Evolutionary conservation across 208 protist species (phyloP).

Genomic region (Leishmania arabica): DNA sequence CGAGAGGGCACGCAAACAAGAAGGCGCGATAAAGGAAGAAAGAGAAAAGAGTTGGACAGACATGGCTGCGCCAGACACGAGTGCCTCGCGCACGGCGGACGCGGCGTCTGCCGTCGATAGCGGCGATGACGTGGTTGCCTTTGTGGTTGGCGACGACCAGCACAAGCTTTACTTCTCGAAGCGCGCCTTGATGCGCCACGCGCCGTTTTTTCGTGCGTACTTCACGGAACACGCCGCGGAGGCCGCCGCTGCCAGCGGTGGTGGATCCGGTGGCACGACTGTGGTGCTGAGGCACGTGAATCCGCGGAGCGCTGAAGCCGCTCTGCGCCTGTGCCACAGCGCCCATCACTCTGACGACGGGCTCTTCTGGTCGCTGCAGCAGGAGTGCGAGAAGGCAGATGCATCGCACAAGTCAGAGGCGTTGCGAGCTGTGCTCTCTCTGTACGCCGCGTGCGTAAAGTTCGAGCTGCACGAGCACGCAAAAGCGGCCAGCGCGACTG

Average conservation of each 20-base stretch:
- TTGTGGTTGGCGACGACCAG: constrained; percentile 15
- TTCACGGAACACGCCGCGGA: constrained; percentile 10
- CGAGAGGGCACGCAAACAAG: not conserved
- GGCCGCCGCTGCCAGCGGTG: not conserved
- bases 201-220: constrained; percentile 20
- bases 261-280: not conserved
- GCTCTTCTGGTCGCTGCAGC: constrained; percentile 24
- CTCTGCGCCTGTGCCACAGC: constrained; percentile 29
- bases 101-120: not conserved
- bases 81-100: not conserved
- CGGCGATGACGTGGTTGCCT: constrained; percentile 17
- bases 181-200: constrained; percentile 15
- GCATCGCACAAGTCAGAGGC: not conserved
- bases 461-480: constrained; percentile 39
- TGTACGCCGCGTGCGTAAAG: constrained; percentile 34
- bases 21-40: not conserved
- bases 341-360: constrained; percentile 23
- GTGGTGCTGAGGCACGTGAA: constrained; percentile 26
- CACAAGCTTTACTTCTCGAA: constrained; percentile 25
- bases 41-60: not conserved
- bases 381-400: not conserved
- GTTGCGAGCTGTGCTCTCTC: constrained; percentile 24
- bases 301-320: constrained; percentile 28
- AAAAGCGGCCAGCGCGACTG: not conserved
- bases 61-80: not conserved